These are phyloP conservation scores for Phyllostachys edulis DNA, from an alignment of 176 grass and related monocot genomes.

Conservation along the genomic window DNA sequence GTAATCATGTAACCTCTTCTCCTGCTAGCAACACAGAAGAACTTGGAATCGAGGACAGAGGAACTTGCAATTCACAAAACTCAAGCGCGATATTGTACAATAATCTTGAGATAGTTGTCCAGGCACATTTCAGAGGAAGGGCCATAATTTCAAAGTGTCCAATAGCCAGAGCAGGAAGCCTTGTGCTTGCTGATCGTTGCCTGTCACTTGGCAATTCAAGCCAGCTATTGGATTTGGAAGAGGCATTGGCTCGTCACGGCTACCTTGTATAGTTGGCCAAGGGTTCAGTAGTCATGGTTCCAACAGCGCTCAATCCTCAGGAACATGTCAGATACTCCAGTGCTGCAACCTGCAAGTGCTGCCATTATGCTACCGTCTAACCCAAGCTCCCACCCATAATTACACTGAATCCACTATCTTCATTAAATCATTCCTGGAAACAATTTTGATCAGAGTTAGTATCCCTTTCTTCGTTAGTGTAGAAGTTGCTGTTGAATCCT, in stretches of 20 bases:
- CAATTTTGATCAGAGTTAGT: not conserved
- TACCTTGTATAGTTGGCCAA: too few species aligned
- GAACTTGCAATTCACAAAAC: not conserved
- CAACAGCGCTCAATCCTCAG: too few species aligned
- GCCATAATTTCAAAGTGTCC: not conserved
- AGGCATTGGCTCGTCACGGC: not conserved
- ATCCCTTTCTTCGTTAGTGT: not conserved
- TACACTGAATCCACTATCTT: not conserved
- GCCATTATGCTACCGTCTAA: not conserved
- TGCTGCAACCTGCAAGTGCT: too few species aligned
- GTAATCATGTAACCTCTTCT: not conserved
- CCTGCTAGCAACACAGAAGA: not conserved
- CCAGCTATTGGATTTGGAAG: constrained; percentile 67
- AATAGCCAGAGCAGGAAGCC: too few species aligned
- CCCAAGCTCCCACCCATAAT: not conserved
- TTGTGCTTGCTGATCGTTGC: not conserved
- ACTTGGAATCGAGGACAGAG: too few species aligned
- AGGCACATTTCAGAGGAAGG: not conserved
- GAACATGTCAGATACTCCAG: too few species aligned
- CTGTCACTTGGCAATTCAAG: constrained; percentile 29
- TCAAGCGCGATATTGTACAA: too few species aligned
- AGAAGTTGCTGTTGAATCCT: not conserved
- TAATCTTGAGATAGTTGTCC: not conserved
- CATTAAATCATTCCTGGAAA: not conserved
- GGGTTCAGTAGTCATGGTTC: too few species aligned